Evolutionary conservation across 2,329 filamentous ascomycete genomes (phyloP), one percentile per base, ranked within the genome.

Genomic region (Beauveria australis): DNA sequence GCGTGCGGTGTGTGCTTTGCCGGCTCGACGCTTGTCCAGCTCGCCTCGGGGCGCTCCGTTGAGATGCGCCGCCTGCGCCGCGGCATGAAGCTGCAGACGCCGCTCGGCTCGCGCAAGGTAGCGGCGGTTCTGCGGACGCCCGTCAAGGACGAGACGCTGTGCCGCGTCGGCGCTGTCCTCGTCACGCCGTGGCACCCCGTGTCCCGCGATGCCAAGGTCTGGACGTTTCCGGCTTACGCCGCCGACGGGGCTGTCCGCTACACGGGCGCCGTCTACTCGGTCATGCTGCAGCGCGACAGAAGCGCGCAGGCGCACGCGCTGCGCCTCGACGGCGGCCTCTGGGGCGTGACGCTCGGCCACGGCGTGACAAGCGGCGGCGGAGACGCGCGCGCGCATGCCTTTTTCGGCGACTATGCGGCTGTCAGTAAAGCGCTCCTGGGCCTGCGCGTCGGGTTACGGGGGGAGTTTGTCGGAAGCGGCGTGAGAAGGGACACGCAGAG

Each of bases 121-220:
- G 74, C 67, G 0, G 76, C 77, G 7, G 75, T 87, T 7, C 69
- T 87, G 30, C 78, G 75, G 66, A 85, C 81, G 5, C 67, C 69
- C 0, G 76, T 84, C 0, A 59, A 63, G 2, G 61, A 69, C 46
- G 70, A 71, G 41, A 61, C 67, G 1, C 74, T 86, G 66, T 81
- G 78, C 62, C 73, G 73, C 0, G 68, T 85, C 0, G 76, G 75
- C 1, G 66, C 62, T 1, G 71, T 86, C 8, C 67, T 80, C 7
- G 77, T 86, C 30, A 87, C 84, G 26, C 79, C 80, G 0, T 87
- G 82, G 81, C 85, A 87, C 67, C 84, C 84, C 1, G 69, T 87
- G 3, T 75, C 72, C 0, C 53, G 67, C 1, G 70, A 75, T 22
- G 70, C 67, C 18, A 67, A 70, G 48, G 64, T 58, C 3, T 85